Conservation (phyloP, 352 stramenopile genomes). For the Phytophthora parvispora region DNA sequence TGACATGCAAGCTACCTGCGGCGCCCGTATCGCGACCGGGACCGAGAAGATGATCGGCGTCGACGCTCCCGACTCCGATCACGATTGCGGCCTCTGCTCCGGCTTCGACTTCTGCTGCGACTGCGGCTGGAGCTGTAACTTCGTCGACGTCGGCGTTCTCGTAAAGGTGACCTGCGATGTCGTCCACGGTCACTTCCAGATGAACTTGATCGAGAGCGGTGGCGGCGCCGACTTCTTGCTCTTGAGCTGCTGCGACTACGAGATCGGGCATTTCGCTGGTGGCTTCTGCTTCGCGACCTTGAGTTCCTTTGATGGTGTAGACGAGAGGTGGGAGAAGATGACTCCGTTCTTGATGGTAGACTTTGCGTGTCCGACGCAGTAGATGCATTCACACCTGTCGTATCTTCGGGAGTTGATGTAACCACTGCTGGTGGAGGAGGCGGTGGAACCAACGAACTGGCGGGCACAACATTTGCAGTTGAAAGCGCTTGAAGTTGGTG, state of each 20-base stretch:
- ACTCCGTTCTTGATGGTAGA: neutral
- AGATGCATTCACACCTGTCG: neutral
- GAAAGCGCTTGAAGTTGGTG: slow-evolving; percentile 1
- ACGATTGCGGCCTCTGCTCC: slow-evolving; percentile 10
- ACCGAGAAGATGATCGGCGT: slow-evolving; percentile 41
- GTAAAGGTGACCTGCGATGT: slow-evolving; percentile 13
- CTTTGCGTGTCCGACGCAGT: neutral
- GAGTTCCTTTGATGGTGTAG: slow-evolving; percentile 17
- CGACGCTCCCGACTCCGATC: slow-evolving; percentile 20
- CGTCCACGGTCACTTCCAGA: slow-evolving; percentile 18
- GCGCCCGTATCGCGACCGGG: slow-evolving; percentile 28
- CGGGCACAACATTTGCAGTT: neutral
- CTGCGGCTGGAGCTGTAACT: slow-evolving; percentile 30
- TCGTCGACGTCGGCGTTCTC: slow-evolving; percentile 14
- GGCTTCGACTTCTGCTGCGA: slow-evolving; percentile 38
- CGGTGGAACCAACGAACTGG: slow-evolving; percentile 6
- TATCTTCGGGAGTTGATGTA: neutral
- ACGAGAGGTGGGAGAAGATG: neutral
- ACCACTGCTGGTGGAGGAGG: slow-evolving; percentile 11
- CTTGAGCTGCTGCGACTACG: slow-evolving; percentile 30
- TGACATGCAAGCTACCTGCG: too few species aligned
- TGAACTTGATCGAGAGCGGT: slow-evolving; percentile 34
- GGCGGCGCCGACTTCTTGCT: slow-evolving; percentile 21
- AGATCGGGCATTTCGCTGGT: slow-evolving; percentile 9
- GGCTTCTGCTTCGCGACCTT: slow-evolving; percentile 28